Conservation (phyloP, 176 grass and related monocot genomes). For the Lolium rigidum region DNA sequence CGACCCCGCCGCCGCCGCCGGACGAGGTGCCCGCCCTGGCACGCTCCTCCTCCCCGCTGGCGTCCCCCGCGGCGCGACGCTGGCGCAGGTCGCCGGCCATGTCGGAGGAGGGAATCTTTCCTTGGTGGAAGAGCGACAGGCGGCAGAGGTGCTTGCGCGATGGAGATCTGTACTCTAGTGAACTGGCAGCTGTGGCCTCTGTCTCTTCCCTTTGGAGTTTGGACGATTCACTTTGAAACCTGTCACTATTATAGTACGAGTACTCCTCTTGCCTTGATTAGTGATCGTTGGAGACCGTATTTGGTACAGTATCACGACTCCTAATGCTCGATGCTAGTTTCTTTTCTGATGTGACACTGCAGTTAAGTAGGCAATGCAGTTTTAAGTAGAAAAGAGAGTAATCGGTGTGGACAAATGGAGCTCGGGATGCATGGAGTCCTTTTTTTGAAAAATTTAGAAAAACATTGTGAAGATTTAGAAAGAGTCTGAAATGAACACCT, state of each 20-base stretch:
- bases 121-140: background rate
- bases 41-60: background rate
- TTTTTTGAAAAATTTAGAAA: no score
- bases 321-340: no score
- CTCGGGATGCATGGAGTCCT: no score
- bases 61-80: constrained; percentile 22
- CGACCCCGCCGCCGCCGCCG: background rate
- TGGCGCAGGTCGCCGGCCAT: constrained; percentile 60
- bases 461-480: no score
- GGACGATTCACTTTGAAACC: background rate
- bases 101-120: background rate
- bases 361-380: no score
- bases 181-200: background rate
- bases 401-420: no score
- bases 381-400: no score
- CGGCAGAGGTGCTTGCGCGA: background rate
- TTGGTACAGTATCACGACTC: no score
- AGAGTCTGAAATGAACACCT: no score
- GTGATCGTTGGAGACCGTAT: no score
- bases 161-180: constrained; percentile 13
- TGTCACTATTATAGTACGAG: background rate
- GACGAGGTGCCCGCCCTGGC: background rate
- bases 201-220: background rate
- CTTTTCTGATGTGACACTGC: no score
- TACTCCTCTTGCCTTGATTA: no score